Base-by-base conservation (phyloP, 2,329 filamentous ascomycete species). In the Colletotrichum nymphaeae region DNA sequence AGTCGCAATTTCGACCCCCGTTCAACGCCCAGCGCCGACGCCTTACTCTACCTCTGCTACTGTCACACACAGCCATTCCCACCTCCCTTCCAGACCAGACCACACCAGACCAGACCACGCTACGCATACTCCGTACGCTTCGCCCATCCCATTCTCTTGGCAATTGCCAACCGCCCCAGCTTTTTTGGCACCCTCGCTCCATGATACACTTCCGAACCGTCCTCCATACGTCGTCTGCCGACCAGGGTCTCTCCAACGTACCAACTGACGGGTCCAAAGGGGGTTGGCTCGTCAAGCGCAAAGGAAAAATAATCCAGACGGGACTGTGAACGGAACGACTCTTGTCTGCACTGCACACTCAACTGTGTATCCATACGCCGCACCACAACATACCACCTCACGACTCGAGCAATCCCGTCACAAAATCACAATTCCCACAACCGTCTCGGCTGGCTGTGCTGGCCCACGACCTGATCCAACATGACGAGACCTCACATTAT, bases 401-500 rank as follows among this genome's bases (percentile, higher is more conserved):
- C 60, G 42, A 62, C 69, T 63, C 49, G 58, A 58, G 58, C 35
- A 52, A 42, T 26, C 42, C 22, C 62, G 58, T 55, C 72, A 35
- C 69, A 73, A 24, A 28, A 65, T 59, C 63, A 58, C 73, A 63
- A 56, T 49, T 57, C 59, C 26, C 37, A 60, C 28, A 35, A 73
- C 69, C 60, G 28, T n/a, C 58, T 65, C 22, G 58, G 58, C 69
- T 73, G 63, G 67, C 69, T 72, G 63, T 70, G 67, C 60, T 65
- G 69, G 72, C 57, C 67, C 52, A 57, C 57, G 69, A 74, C 58
- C 63, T 58, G 16, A 57, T 80, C 78, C 84, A 87, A 78, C 79
- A 91, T 91, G 89, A 89, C 88, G 79, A 88, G 88, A 83, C 88
- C 88, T 78, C 85, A 86, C 77, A 89, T 91, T 77, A 85, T 91